A percentile compares a stretch with the other conserved stretches of the same genome.
Conservation (phyloP, 2,329 filamentous ascomycete genomes). For the Exophiala sp. region DNA sequence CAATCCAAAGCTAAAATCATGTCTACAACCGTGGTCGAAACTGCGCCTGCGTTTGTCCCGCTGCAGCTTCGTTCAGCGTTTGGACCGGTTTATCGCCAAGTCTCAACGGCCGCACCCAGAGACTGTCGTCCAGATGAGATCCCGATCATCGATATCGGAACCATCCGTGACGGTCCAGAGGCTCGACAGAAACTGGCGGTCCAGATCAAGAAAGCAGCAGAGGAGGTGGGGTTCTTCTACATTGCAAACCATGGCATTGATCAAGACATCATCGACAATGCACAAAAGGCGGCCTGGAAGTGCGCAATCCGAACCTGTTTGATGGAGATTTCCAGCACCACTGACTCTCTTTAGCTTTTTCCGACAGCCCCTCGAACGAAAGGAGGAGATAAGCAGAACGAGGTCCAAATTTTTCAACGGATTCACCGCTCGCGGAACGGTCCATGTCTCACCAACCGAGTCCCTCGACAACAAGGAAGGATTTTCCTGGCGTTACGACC, state of each 20-base stretch:
- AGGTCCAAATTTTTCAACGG: constrained; percentile 35
- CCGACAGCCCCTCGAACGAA: constrained; percentile 40
- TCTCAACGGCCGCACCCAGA: constrained; percentile 39
- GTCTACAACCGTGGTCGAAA: not conserved
- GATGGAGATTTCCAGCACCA: too few relatives aligned
- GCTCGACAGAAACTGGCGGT: constrained; percentile 39
- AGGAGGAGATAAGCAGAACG: constrained; percentile 45
- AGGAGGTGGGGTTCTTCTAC: constrained; percentile 45
- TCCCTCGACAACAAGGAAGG: constrained; percentile 47
- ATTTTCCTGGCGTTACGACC: constrained; percentile 50
- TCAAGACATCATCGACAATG: constrained; percentile 13
- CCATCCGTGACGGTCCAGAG: constrained; percentile 34
- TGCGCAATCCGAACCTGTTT: not conserved
- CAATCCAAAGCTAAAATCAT: not conserved
- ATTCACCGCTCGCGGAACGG: constrained; percentile 6
- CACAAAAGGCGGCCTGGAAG: not conserved
- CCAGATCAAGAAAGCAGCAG: constrained; percentile 42
- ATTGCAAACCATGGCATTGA: constrained; percentile 44
- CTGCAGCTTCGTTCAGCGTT: constrained; percentile 36
- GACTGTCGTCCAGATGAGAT: constrained; percentile 43
- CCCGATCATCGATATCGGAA: constrained; percentile 48
- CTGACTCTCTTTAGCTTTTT: constrained; percentile 33
- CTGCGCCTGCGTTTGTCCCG: not conserved
- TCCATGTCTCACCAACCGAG: constrained; percentile 29
- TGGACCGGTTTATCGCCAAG: constrained; percentile 41